Evolutionary conservation across 208 protist species (phyloP).

Genomic region (Blechomonas ayalai): DNA sequence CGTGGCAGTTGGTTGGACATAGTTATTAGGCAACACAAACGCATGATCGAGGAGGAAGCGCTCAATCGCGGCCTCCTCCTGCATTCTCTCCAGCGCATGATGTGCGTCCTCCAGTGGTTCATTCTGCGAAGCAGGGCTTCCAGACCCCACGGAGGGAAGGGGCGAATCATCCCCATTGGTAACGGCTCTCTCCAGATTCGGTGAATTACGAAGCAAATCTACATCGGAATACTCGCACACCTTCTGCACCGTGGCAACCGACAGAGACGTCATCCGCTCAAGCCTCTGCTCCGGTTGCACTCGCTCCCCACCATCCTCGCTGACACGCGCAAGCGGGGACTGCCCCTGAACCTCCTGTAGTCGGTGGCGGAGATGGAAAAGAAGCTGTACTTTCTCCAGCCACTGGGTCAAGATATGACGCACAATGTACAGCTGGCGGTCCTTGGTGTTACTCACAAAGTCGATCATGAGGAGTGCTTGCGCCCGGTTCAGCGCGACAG

Average conservation of each 20-base stretch:
- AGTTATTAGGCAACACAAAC: too few relatives aligned
- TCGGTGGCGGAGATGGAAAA: conserved; percentile 6
- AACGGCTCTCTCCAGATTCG: too few relatives aligned
- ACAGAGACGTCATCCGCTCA: neutral
- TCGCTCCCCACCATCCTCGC: conserved; percentile 15
- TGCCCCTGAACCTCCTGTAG: neutral
- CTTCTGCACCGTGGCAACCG: neutral
- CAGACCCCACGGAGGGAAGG: too few relatives aligned
- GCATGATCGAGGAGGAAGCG: too few relatives aligned
- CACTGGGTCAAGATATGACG: conserved; percentile 58
- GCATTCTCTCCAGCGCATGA: conserved; percentile 5
- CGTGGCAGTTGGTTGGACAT: too few relatives aligned
- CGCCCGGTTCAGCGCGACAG: conserved; percentile 62
- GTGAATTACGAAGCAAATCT: too few relatives aligned
- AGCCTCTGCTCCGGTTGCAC: conserved; percentile 6
- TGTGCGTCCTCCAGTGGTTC: neutral
- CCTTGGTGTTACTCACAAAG: conserved; percentile 62
- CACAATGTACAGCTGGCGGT: conserved; percentile 70
- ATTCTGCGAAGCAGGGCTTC: too few relatives aligned
- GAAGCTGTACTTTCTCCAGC: conserved; percentile 24
- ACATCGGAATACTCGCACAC: too few relatives aligned
- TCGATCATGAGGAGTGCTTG: conserved; percentile 84
- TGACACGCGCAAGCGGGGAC: neutral
- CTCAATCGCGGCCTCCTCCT: conserved; percentile 13
- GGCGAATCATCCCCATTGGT: too few relatives aligned